A percentile compares a stretch with the other conserved stretches of the same genome.
Conservation (phyloP, 306 rosid species). For the Macrotyloma uniflorum region DNA sequence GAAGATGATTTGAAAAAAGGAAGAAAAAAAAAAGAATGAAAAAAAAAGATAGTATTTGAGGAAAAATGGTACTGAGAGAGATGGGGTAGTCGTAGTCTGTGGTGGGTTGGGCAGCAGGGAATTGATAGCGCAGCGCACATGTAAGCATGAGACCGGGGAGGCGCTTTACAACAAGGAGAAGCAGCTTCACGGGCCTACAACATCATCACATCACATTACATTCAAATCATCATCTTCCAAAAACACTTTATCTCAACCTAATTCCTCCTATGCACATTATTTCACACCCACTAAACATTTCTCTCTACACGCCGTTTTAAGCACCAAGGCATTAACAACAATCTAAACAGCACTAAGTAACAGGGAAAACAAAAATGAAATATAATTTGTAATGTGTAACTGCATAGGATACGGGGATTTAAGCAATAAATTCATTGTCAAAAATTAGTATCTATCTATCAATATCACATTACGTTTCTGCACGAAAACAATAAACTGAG, state of each 20-base stretch:
- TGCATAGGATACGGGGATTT: conserved; percentile 5
- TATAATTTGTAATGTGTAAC: neutral
- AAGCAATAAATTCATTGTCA: conserved; percentile 18
- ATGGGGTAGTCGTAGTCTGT: conserved; percentile 36
- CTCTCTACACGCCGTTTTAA: neutral
- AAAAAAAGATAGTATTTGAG: neutral
- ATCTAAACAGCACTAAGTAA: neutral
- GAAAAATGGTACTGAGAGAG: conserved; percentile 11
- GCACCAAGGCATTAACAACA: neutral
- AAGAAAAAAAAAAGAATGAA: neutral
- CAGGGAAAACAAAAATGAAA: neutral
- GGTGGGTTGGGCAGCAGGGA: conserved; percentile 49
- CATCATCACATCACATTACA: conserved; percentile 27
- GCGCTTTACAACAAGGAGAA: conserved; percentile 44
- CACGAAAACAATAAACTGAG: conserved; percentile 17
- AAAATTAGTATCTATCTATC: conserved; percentile 23
- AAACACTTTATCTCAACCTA: neutral
- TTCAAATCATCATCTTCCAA: neutral
- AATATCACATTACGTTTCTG: conserved; percentile 15
- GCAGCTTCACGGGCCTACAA: conserved; percentile 39
- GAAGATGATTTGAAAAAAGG: conserved; percentile 32
- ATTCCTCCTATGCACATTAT: neutral
- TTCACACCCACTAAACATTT: neutral
- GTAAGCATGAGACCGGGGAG: conserved; percentile 1
- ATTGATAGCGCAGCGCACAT: conserved; percentile 19